phyloP scores from a whole-genome alignment of 2,329 filamentous ascomycete species.

The Diaporthe batatas region DNA sequence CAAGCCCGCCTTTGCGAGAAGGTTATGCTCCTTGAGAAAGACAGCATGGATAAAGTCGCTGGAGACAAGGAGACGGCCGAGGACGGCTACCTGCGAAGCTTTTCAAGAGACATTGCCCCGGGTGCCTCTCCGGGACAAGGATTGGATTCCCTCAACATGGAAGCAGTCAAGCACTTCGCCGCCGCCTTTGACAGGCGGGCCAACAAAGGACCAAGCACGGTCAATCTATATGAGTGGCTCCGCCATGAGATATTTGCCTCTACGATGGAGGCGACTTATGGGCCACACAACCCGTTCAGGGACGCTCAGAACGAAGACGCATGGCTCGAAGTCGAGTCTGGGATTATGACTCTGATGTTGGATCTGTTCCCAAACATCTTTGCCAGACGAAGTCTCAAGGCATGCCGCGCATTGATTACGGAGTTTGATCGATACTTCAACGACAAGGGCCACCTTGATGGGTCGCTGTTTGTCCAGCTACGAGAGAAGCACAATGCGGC shows the following conservation, averaged over 20 bases:
- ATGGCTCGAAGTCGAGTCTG: conserved; percentile 17
- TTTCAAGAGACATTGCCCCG: neutral
- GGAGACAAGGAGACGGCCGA: conserved; percentile 3
- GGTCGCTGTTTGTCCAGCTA: conserved; percentile 19
- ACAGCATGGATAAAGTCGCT: conserved; percentile 7
- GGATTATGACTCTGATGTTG: neutral
- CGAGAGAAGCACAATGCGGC: conserved; percentile 31
- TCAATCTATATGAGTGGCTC: conserved; percentile 29
- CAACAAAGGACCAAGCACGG: neutral
- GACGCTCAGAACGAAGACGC: neutral
- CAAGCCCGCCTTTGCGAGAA: conserved; percentile 18
- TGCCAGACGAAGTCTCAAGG: conserved; percentile 1
- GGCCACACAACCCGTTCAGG: conserved; percentile 27
- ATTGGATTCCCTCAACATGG: conserved; percentile 22
- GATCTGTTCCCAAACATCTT: neutral
- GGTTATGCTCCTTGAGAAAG: neutral
- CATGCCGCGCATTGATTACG: conserved; percentile 2
- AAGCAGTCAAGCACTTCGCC: neutral
- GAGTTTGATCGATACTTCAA: conserved; percentile 23
- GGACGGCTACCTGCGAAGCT: conserved; percentile 2
- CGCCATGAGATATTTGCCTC: conserved; percentile 15
- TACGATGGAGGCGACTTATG: conserved; percentile 25
- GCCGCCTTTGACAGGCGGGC: neutral
- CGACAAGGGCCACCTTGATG: conserved; percentile 8
- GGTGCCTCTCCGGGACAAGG: conserved; percentile 7